Conservation (phyloP, 106 monocot species). For the Triglochin maritima region DNA sequence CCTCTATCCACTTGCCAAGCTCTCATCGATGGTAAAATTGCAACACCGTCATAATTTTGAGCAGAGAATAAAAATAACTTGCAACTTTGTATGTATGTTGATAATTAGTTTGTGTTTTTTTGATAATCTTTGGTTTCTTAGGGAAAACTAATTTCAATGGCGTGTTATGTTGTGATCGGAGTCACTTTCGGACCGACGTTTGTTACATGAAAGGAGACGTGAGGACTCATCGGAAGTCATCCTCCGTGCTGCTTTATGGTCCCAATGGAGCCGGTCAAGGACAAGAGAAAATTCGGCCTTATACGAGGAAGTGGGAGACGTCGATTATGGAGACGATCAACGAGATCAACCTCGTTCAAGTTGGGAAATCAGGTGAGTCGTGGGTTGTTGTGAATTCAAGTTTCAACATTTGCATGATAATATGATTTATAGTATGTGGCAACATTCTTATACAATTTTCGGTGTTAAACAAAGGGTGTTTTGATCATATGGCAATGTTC, state of each 20-base stretch:
- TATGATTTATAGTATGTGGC: no score
- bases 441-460: no score
- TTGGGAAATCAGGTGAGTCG: not conserved
- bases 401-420: no score
- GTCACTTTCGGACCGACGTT: constrained; percentile 42
- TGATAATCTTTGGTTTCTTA: not conserved
- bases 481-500: no score
- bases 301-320: constrained; percentile 41
- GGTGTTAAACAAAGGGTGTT: no score
- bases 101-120: not conserved
- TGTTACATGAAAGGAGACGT: constrained; percentile 46
- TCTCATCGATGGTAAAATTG: constrained; percentile 31
- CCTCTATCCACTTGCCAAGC: constrained; percentile 17
- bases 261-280: not conserved
- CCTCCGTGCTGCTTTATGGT: constrained; percentile 18
- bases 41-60: no score
- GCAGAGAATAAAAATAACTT: no score
- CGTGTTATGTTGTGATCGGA: constrained; percentile 43
- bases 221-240: constrained; percentile 15
- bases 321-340: constrained; percentile 30
- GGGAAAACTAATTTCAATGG: constrained; percentile 4
- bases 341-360: constrained; percentile 25
- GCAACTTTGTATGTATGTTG: no score
- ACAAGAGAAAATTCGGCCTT: constrained; percentile 21
- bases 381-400: no score